Percentiles rank a stretch among this genome's conserved stretches.
phyloP scores from a whole-genome alignment of 2,329 filamentous ascomycete genomes.

The Alternaria panax region DNA sequence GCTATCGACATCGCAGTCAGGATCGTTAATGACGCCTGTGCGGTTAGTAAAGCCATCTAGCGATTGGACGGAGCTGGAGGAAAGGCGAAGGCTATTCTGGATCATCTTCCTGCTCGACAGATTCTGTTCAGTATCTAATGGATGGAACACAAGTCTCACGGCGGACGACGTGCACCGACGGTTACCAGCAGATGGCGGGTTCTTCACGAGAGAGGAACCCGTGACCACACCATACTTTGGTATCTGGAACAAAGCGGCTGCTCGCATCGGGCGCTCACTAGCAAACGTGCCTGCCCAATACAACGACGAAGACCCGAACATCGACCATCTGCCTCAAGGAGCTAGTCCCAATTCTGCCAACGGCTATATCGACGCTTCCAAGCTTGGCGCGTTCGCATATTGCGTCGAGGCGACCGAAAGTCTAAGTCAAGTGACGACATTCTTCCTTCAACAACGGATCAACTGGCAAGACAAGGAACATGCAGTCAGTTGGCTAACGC shows the following conservation, averaged over 20 bases:
- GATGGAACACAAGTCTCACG: slow-evolving; percentile 45
- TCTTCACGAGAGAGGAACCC: slow-evolving; percentile 44
- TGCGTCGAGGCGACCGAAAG: slow-evolving; percentile 46
- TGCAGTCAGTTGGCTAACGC: slow-evolving; percentile 44
- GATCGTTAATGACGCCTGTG: slow-evolving; percentile 42
- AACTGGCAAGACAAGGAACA: slow-evolving; percentile 48
- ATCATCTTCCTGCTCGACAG: slow-evolving; percentile 45
- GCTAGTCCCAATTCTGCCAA: slow-evolving; percentile 42
- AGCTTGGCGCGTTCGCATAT: slow-evolving; percentile 46
- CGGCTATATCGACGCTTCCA: slow-evolving; percentile 45
- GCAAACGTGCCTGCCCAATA: slow-evolving; percentile 45
- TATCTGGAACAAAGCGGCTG: slow-evolving; percentile 47
- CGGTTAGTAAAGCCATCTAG: slow-evolving; percentile 32
- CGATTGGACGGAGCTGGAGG: slow-evolving; percentile 45
- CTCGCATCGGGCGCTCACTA: slow-evolving; percentile 42
- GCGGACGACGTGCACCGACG: slow-evolving; percentile 46
- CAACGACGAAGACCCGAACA: slow-evolving; percentile 42
- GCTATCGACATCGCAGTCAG: slow-evolving; percentile 31
- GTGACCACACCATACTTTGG: slow-evolving; percentile 45
- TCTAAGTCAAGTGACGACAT: slow-evolving; percentile 45
- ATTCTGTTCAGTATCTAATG: slow-evolving; percentile 43
- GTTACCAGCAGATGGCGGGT: slow-evolving; percentile 44
- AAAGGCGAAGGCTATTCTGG: slow-evolving; percentile 43
- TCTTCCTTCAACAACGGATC: slow-evolving; percentile 44
- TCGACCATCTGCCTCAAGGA: slow-evolving; percentile 30